A percentile compares a stretch with the other conserved stretches of the same genome.
Conservation (phyloP, 352 stramenopile species). For the Pythium dissimile region DNA sequence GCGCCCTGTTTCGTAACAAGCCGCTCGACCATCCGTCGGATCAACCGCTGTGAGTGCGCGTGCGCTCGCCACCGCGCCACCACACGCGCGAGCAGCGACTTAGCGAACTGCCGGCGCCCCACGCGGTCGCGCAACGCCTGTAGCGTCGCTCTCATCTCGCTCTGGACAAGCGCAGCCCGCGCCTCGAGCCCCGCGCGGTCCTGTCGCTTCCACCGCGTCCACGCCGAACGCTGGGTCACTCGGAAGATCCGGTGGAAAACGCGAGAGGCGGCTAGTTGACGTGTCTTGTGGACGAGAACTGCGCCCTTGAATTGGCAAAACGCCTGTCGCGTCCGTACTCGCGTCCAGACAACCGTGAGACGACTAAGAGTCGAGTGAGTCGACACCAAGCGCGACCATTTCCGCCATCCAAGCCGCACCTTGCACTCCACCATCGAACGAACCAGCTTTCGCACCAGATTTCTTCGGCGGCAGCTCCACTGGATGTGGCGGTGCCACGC, state of each 20-base stretch:
- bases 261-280: neutral
- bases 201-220: slow-evolving; percentile 12
- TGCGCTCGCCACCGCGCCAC: slow-evolving; percentile 4
- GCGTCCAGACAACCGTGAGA: neutral
- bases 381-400: neutral
- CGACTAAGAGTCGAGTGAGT: neutral
- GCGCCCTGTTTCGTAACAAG: neutral
- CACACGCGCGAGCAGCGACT: neutral
- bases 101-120: neutral
- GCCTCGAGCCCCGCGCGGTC: neutral
- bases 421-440: too few species aligned
- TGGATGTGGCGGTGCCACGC: neutral
- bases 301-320: neutral
- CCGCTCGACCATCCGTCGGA: neutral
- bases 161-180: neutral
- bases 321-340: neutral
- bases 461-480: neutral
- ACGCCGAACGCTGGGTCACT: neutral
- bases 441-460: too few species aligned
- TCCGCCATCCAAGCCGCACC: neutral
- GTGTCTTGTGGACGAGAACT: too few species aligned
- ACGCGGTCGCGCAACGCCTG: slow-evolving; percentile 2
- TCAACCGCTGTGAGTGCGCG: neutral
- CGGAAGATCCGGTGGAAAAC: too few species aligned
- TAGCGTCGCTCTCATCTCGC: neutral